A percentile compares a stretch with the other conserved stretches of the same genome.
These are phyloP conservation scores for Candolleomyces efflorescens DNA, from an alignment of 768 basidiomycete genomes.

Conservation along the genomic window DNA sequence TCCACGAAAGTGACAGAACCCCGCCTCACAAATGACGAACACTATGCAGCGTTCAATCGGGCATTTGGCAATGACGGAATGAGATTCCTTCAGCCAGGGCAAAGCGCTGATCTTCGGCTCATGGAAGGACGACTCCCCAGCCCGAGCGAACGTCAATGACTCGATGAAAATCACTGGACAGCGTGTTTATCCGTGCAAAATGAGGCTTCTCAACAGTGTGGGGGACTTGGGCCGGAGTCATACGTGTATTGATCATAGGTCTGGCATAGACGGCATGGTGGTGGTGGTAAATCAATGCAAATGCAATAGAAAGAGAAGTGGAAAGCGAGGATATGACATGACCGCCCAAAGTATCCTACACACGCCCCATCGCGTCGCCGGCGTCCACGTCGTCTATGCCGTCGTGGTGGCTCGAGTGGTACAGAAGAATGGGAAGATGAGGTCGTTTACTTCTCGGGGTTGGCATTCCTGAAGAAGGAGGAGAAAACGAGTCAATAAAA, in stretches of 20 bases:
- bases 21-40: too few relatives aligned
- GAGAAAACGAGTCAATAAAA: conserved; percentile 19
- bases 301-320: background rate
- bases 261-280: conserved; percentile 8
- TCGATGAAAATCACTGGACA: too few relatives aligned
- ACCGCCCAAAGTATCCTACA: conserved; percentile 7
- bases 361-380: conserved; percentile 1
- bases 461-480: conserved; percentile 48
- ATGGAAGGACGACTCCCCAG: too few relatives aligned
- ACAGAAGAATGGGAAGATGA: background rate
- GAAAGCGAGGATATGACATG: background rate
- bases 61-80: too few relatives aligned
- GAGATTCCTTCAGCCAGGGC: too few relatives aligned
- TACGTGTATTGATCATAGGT: conserved; percentile 6
- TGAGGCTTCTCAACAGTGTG: background rate
- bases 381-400: conserved; percentile 2
- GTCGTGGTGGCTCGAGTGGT: background rate
- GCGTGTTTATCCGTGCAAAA: too few relatives aligned
- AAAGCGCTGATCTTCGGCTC: too few relatives aligned
- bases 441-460: conserved; percentile 54
- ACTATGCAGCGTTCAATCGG: too few relatives aligned
- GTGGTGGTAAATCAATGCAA: conserved; percentile 1
- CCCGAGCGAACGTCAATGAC: too few relatives aligned
- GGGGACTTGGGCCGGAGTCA: background rate
- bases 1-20: too few relatives aligned